Conservation (phyloP, 352 stramenopile genomes). For the Pythium phragmitis region DNA sequence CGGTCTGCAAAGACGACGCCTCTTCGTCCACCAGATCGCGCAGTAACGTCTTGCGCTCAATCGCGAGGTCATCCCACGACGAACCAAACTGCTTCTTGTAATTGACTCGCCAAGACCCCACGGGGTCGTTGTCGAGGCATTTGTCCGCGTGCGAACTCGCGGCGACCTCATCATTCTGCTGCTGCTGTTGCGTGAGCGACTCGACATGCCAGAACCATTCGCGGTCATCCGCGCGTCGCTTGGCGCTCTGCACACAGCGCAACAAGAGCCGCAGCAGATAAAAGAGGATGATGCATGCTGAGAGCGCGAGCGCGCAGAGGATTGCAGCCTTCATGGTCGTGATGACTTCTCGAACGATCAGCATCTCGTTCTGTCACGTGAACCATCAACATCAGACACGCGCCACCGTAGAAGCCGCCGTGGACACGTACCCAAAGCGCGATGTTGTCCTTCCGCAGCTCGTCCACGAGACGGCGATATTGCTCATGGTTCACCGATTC, state of each 20-base stretch:
- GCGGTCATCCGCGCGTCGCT: conserved; percentile 64
- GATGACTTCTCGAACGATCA: conserved; percentile 78
- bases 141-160: conserved; percentile 9
- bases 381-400: neutral
- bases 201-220: conserved; percentile 82
- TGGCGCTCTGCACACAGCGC: conserved; percentile 68
- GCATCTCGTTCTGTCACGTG: conserved; percentile 63
- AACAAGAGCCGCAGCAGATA: conserved; percentile 70
- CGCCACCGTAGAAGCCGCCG: neutral
- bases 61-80: conserved; percentile 75
- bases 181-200: conserved; percentile 17
- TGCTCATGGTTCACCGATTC: conserved; percentile 14
- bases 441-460: conserved; percentile 29
- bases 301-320: conserved; percentile 68
- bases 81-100: conserved; percentile 73
- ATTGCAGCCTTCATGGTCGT: conserved; percentile 87
- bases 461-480: conserved; percentile 23
- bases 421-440: conserved; percentile 29
- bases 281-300: conserved; percentile 67
- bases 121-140: conserved; percentile 5
- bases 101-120: conserved; percentile 51
- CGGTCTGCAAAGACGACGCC: conserved; percentile 30
- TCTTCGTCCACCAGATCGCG: conserved; percentile 47
- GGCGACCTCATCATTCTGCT: conserved; percentile 18
- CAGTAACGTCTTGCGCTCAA: conserved; percentile 79